Conservation (phyloP, 768 basidiomycete genomes). For the Fomitopsis serialis region DNA sequence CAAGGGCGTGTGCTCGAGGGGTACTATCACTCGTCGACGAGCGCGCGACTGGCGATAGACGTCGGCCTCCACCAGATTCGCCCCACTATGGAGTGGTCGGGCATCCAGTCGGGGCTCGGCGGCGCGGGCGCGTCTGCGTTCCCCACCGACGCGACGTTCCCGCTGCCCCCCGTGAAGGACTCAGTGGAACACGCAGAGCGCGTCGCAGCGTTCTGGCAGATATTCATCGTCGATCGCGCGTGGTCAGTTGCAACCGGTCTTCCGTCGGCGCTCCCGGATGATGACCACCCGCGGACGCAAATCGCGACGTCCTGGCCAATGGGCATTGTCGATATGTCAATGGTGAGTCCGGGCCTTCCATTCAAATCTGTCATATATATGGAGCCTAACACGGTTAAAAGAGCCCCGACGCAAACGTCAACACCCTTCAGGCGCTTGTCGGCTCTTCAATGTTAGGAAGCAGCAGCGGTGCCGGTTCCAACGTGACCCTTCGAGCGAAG, state of each 20-base stretch:
- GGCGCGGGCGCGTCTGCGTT: slow-evolving; percentile 9
- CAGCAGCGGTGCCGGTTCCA: background rate
- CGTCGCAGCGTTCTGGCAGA: slow-evolving; percentile 55
- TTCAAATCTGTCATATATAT: background rate
- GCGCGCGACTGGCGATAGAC: slow-evolving; percentile 55
- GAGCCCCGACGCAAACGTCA: background rate
- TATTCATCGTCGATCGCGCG: slow-evolving; percentile 55
- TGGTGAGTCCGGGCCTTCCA: slow-evolving; percentile 16
- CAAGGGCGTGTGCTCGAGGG: slow-evolving; percentile 53
- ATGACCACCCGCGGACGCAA: slow-evolving; percentile 38
- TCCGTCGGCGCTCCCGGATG: slow-evolving; percentile 47
- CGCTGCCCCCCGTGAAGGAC: slow-evolving; percentile 31
- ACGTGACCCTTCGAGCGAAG: slow-evolving; percentile 39
- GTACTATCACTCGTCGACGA: slow-evolving; percentile 54
- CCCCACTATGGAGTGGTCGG: slow-evolving; percentile 20
- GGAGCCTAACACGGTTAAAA: background rate
- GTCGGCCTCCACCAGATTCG: slow-evolving; percentile 54
- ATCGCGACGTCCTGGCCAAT: slow-evolving; percentile 52
- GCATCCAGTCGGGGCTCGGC: slow-evolving; percentile 9
- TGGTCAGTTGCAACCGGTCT: slow-evolving; percentile 54
- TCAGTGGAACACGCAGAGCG: slow-evolving; percentile 40
- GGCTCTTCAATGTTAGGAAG: background rate
- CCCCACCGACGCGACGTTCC: slow-evolving; percentile 16
- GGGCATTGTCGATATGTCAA: slow-evolving; percentile 13
- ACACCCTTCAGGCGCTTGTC: background rate